A percentile compares a stretch with the other conserved stretches of the same genome.
These are phyloP conservation scores for Penicillium fuscoglaucum DNA, from an alignment of 2,329 filamentous ascomycete species.

Conservation along the genomic window DNA sequence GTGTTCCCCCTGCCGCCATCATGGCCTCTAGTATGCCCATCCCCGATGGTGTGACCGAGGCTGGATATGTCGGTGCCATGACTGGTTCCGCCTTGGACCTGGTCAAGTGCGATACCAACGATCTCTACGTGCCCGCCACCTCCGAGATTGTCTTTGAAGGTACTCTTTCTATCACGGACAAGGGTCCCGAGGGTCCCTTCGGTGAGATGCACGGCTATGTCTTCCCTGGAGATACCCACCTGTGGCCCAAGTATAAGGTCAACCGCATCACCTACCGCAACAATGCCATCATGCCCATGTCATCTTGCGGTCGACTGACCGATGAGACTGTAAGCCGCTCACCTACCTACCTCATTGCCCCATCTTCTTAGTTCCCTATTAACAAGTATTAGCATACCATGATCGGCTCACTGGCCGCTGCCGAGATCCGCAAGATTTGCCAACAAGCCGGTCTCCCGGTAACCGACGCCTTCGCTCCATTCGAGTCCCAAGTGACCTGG, in stretches of 20 bases:
- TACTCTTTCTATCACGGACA: slow-evolving; percentile 48
- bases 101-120: slow-evolving; percentile 55
- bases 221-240: slow-evolving; percentile 45
- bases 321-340: slow-evolving; percentile 45
- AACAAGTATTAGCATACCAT: slow-evolving; percentile 32
- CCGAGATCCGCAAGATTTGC: slow-evolving; percentile 44
- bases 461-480: slow-evolving; percentile 47
- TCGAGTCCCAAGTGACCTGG: slow-evolving; percentile 53
- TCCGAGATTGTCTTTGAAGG: slow-evolving; percentile 56
- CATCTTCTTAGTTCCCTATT: not conserved
- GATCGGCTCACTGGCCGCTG: slow-evolving; percentile 47
- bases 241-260: slow-evolving; percentile 46
- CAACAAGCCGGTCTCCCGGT: slow-evolving; percentile 46
- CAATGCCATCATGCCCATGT: slow-evolving; percentile 52
- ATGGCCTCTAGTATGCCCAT: slow-evolving; percentile 53
- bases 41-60: slow-evolving; percentile 52
- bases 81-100: slow-evolving; percentile 49
- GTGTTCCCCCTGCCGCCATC: slow-evolving; percentile 52
- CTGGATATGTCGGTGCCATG: slow-evolving; percentile 52
- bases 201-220: slow-evolving; percentile 51
- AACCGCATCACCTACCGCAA: slow-evolving; percentile 52
- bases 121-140: slow-evolving; percentile 52
- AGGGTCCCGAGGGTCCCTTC: slow-evolving; percentile 51
- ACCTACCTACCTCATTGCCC: not conserved
- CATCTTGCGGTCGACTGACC: slow-evolving; percentile 42